Conservation (phyloP, 257 asterid species). For the Eucommia ulmoides region DNA sequence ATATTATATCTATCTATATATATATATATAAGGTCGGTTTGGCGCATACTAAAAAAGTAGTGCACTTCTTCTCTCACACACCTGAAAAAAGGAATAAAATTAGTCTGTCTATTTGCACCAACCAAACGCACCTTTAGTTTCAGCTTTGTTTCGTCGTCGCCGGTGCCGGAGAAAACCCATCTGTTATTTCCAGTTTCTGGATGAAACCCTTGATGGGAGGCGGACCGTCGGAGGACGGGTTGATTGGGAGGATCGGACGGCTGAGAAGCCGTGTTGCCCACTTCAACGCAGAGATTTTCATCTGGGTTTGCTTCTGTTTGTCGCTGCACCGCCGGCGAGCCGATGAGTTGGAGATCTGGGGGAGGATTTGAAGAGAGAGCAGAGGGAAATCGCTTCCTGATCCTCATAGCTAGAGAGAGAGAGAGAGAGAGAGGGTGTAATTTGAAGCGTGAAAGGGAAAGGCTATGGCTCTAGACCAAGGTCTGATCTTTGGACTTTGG, state of each 20-base stretch:
- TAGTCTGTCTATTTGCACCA: background rate
- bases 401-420: slow-evolving; percentile 33
- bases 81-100: background rate
- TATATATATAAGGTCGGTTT: background rate
- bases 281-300: slow-evolving; percentile 5
- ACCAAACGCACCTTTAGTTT: slow-evolving; percentile 21
- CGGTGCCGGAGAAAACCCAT: slow-evolving; percentile 20
- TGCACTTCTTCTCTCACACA: background rate
- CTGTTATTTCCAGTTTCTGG: slow-evolving; percentile 10
- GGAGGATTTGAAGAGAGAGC: slow-evolving; percentile 5
- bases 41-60: slow-evolving; percentile 4
- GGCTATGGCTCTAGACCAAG: background rate
- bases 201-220: slow-evolving; percentile 13
- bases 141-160: slow-evolving; percentile 4
- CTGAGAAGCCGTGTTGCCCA: slow-evolving; percentile 4
- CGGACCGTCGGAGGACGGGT: slow-evolving; percentile 5
- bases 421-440: background rate
- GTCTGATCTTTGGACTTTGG: background rate
- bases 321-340: slow-evolving; percentile 27
- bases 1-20: too few species aligned
- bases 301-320: slow-evolving; percentile 1
- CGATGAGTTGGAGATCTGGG: slow-evolving; percentile 55
- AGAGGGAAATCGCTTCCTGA: slow-evolving; percentile 47
- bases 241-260: slow-evolving; percentile 23
- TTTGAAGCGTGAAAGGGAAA: background rate